Evolutionary conservation across 192 early-diverging fungal genomes (phyloP), one percentile per base, ranked within the genome.

Genomic region (Umbelopsis sp.): DNA sequence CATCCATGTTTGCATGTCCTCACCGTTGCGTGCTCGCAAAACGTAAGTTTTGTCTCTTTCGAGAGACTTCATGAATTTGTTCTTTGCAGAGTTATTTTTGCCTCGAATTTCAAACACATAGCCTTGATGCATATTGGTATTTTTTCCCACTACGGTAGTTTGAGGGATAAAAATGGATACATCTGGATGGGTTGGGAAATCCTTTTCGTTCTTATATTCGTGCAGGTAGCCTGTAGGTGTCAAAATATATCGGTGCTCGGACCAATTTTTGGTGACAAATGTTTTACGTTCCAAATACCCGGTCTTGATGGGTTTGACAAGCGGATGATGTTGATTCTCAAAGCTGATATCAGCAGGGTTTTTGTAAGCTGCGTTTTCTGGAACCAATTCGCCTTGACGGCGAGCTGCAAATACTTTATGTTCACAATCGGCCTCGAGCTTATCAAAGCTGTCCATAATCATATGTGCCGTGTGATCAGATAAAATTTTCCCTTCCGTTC

Each of bases 161-260:
- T 69, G 53, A 18, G 72, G 72, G n/a, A 74, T 3, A 25, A 69
- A 74, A 8, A 69, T 49, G 4, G 55, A 49, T 4, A 13, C 46
- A 8, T 33, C 53, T 20, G 72, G 72, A 23, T 45, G 27, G 22
- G 55, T 30, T 2, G 72, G 55, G 23, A 64, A 74, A 33, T 69
- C 45, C 12, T 69, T 61, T 30, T 58, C 48, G 41, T 53, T 49
- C 46, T 65, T 74, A 48, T 69, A 74, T 6, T 68, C 72, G 64
- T 74, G 72, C 16, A 74, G 55, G 13, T 44, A 74, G 6, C 72
- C 72, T 45, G 47, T 68, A 50, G 78, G 72, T 9, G 84, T 82
- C n/a, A 86, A 41, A n/a, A 83, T 77, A 74, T 80, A 83, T 49
- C 72, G 73, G 3, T 78, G 72, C 9, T 84, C 78, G 18, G 53